Evolutionary conservation across 2,329 filamentous ascomycete genomes (phyloP).

Genomic region (Penicillium sp.): DNA sequence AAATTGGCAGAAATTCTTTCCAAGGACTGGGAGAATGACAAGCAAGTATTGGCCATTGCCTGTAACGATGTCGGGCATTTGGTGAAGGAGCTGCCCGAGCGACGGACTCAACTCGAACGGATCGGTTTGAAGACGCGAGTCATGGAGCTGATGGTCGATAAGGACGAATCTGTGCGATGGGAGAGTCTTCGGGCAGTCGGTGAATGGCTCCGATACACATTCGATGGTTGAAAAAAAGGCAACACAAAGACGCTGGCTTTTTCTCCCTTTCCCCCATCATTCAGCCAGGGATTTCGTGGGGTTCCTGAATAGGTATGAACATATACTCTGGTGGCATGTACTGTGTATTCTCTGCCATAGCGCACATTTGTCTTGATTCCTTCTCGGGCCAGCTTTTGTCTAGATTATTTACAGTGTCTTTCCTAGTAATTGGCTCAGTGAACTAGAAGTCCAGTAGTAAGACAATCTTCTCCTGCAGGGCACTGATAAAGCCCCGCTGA

Average conservation of each 20-base stretch:
- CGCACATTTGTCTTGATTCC: constrained; percentile 23
- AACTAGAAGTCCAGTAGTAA: neutral
- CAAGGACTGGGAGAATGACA: constrained; percentile 82
- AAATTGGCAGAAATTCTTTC: constrained; percentile 84
- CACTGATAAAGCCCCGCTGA: constrained; percentile 22
- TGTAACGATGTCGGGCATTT: constrained; percentile 90
- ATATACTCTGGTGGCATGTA: constrained; percentile 28
- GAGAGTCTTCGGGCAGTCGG: constrained; percentile 85
- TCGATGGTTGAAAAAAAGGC: constrained; percentile 50
- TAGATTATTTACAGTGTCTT: neutral
- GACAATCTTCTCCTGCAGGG: neutral
- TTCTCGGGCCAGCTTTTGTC: constrained; percentile 10
- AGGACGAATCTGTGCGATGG: constrained; percentile 87
- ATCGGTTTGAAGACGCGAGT: constrained; percentile 81
- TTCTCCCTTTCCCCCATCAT: constrained; percentile 20
- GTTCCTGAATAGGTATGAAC: constrained; percentile 21
- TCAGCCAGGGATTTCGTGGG: constrained; percentile 13
- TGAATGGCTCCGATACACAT: constrained; percentile 74
- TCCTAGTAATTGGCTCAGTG: neutral
- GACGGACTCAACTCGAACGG: constrained; percentile 77
- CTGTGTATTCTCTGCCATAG: constrained; percentile 31
- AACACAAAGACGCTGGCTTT: constrained; percentile 8
- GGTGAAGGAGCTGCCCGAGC: constrained; percentile 87
- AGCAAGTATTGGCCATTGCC: constrained; percentile 83
- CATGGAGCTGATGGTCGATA: constrained; percentile 91